Conservation (phyloP, 257 asterid genomes). For the Penstemon barbatus region DNA sequence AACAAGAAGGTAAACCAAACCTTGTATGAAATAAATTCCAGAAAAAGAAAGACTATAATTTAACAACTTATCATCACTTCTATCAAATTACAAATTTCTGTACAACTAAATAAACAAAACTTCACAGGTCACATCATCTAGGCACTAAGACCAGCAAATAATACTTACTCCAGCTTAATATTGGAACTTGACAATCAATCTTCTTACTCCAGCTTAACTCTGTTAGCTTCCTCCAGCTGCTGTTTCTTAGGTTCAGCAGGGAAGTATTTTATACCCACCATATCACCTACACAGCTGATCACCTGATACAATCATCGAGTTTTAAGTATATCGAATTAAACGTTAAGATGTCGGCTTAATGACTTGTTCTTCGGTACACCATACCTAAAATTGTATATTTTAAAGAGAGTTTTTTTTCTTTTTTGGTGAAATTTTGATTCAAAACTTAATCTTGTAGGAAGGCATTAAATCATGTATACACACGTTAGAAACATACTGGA, state of each 20-base stretch:
- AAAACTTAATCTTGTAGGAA: no score
- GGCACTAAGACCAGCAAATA: not conserved
- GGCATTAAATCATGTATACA: no score
- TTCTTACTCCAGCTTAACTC: constrained; percentile 64
- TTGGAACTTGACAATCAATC: constrained; percentile 2
- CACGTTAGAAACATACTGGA: no score
- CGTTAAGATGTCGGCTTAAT: no score
- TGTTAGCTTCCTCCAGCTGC: constrained; percentile 56
- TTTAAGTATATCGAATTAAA: constrained; percentile 1
- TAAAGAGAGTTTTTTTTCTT: no score
- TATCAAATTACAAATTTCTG: constrained; percentile 19
- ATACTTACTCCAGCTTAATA: not conserved
- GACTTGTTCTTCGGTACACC: no score
- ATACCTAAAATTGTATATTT: no score
- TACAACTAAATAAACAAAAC: constrained; percentile 24
- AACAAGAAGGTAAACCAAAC: not conserved
- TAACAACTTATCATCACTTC: constrained; percentile 3
- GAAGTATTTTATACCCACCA: constrained; percentile 82
- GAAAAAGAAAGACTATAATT: not conserved
- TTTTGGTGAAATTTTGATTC: no score
- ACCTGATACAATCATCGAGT: constrained; percentile 44
- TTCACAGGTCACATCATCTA: not conserved
- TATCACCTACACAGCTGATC: constrained; percentile 74
- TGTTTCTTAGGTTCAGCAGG: constrained; percentile 81
- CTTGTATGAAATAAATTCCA: not conserved